phyloP scores from a whole-genome alignment of 805 yeast species.

The Wickerhamiella alocasiicola region DNA sequence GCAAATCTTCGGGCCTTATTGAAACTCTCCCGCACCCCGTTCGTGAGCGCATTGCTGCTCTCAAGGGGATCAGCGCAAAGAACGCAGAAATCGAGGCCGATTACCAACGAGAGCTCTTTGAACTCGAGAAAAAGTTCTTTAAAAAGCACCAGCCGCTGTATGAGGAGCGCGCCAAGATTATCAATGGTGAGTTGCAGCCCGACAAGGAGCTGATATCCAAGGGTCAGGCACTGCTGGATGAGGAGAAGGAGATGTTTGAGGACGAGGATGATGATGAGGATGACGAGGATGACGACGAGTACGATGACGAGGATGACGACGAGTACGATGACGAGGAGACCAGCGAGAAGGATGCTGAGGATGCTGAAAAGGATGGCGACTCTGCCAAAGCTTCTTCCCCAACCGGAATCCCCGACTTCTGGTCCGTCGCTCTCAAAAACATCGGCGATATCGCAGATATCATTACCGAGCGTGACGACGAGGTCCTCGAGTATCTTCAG shows the following conservation, averaged over 20 bases:
- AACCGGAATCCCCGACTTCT: constrained; percentile 87
- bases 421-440: constrained; percentile 93
- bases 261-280: constrained; percentile 33
- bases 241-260: constrained; percentile 34
- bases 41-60: constrained; percentile 64
- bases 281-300: constrained; percentile 23
- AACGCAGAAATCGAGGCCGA: constrained; percentile 79
- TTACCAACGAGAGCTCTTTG: constrained; percentile 79
- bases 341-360: constrained; percentile 29
- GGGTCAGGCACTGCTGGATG: constrained; percentile 61
- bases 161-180: constrained; percentile 55
- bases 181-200: constrained; percentile 67
- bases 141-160: constrained; percentile 64
- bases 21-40: constrained; percentile 60
- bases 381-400: too few relatives aligned
- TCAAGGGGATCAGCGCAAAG: constrained; percentile 67
- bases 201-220: constrained; percentile 60
- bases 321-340: constrained; percentile 27
- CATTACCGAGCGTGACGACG: constrained; percentile 81
- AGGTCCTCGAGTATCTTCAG: constrained; percentile 53
- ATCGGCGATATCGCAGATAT: constrained; percentile 68
- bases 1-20: constrained; percentile 77
- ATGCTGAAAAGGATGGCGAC: constrained; percentile 27
- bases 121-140: constrained; percentile 70
- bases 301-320: constrained; percentile 20